These are phyloP conservation scores for Buxus sempervirens DNA, from an alignment of 164 flowering plant species.

Conservation along the genomic window DNA sequence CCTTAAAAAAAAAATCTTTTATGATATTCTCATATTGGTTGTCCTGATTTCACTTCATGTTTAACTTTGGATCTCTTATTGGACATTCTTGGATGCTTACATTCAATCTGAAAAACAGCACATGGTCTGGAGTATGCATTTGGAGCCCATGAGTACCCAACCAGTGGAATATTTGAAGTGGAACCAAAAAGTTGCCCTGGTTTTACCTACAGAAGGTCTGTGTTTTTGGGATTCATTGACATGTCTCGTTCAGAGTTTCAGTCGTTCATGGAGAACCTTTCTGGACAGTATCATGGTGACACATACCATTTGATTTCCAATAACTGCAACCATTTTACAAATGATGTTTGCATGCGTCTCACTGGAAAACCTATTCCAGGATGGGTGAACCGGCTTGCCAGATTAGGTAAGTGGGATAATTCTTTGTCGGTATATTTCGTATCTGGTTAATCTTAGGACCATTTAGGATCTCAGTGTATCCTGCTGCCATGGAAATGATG, in stretches of 20 bases:
- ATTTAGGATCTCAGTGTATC: too few species aligned
- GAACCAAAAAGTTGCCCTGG: conserved; percentile 97
- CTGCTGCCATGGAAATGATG: too few species aligned
- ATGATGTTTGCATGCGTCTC: conserved; percentile 65
- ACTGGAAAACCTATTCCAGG: conserved; percentile 94
- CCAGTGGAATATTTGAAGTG: conserved; percentile 95
- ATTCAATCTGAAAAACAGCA: conserved; percentile 31
- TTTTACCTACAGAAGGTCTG: conserved; percentile 73
- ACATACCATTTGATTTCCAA: conserved; percentile 89
- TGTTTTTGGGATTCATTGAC: conserved; percentile 65
- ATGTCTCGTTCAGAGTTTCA: conserved; percentile 74
- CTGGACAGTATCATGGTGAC: conserved; percentile 77
- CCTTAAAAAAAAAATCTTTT: too few species aligned
- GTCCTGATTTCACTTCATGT: not conserved
- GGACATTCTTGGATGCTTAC: conserved; percentile 8
- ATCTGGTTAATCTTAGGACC: not conserved
- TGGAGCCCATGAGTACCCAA: conserved; percentile 91
- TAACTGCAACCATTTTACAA: conserved; percentile 95
- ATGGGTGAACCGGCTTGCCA: conserved; percentile 94
- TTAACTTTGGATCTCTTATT: not conserved
- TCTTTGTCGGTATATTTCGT: not conserved
- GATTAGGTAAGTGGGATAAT: conserved; percentile 52
- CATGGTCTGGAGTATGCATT: conserved; percentile 90
- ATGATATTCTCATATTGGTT: too few species aligned
- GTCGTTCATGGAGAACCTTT: conserved; percentile 66